A percentile compares a stretch with the other conserved stretches of the same genome.
Conservation (phyloP, 2,329 filamentous ascomycete genomes). For the Byssoonygena ceratinophila region DNA sequence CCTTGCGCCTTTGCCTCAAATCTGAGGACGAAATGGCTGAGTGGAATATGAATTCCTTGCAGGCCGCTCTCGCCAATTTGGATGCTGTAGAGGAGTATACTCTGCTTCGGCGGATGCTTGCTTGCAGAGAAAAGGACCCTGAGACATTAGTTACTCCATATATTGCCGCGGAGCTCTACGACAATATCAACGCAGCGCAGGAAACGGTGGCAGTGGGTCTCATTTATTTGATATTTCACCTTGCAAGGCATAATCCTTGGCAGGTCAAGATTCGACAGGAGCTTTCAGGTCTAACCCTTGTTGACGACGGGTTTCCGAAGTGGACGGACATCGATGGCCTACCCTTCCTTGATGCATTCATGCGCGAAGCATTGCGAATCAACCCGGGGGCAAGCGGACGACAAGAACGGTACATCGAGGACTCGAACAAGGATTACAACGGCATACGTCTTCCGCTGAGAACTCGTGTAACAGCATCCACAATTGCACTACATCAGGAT, state of each 20-base stretch:
- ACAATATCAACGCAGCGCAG: constrained; percentile 7
- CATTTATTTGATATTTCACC: constrained; percentile 6
- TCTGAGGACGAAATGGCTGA: constrained; percentile 3
- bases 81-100: constrained; percentile 3
- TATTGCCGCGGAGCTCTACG: constrained; percentile 1
- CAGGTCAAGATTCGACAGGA: background rate
- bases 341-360: constrained; percentile 1
- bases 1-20: background rate
- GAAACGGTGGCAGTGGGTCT: constrained; percentile 3
- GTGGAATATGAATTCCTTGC: background rate
- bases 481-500: constrained; percentile 4
- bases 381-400: constrained; percentile 1
- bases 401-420: constrained; percentile 5
- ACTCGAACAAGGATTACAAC: constrained; percentile 1
- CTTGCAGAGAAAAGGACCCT: background rate
- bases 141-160: background rate
- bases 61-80: background rate
- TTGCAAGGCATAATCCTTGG: constrained; percentile 2
- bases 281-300: background rate
- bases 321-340: constrained; percentile 2
- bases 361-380: constrained; percentile 1
- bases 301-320: background rate
- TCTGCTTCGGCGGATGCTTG: constrained; percentile 3
- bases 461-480: constrained; percentile 10
- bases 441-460: background rate